Base-by-base conservation (phyloP, 345 rosid species). In the Gossypium rotundifolium region DNA sequence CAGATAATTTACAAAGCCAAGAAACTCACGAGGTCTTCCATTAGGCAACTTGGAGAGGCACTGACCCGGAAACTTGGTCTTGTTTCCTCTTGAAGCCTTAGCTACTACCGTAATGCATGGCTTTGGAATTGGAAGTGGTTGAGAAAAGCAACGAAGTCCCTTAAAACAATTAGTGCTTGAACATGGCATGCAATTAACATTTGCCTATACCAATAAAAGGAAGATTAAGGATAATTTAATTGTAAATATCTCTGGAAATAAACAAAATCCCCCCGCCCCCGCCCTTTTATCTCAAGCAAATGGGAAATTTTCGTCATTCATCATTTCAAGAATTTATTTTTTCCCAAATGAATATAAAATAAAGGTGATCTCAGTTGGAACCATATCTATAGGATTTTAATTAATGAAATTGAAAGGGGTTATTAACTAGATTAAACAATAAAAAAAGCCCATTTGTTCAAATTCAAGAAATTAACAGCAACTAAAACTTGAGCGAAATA, bases 21-120 rank as follows among this genome's bases (percentile, higher is more conserved):
- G 71, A 76, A 76, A 82, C 87, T 78, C 76, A 87, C 86, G 61
- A 60, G 79, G 66, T 77, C 79, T 77, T 79, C 77, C 81, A 69
- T 52, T 78, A 22, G 45, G 85, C 46, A 81, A 74, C 77, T 74
- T 79, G 75, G 74, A 77, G 62, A 29, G 79, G 70, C n/a, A 58
- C 63, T 7, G 70, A 74, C 45, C 75, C 53, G 60, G 55, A 72
- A 40, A 13, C 20, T 20, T 64, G 13, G 38, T 46, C n/a, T 17
- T 11, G n/a, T 68, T 72, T 65, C 70, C 71, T 13, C 65, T 71
- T 11, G 63, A 80, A 77, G 17, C 66, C 65, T 74, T n/a, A 33
- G 65, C 70, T 40, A 79, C 74, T 74, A 75, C 81, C 63, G 57
- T 29, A 20, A 59, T 77, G 75, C 75, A 76, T 63, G 71, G 83